Evolutionary conservation across 2,329 filamentous ascomycete species (phyloP), one percentile per base, ranked within the genome.

Genomic region (Claviceps digitariae): DNA sequence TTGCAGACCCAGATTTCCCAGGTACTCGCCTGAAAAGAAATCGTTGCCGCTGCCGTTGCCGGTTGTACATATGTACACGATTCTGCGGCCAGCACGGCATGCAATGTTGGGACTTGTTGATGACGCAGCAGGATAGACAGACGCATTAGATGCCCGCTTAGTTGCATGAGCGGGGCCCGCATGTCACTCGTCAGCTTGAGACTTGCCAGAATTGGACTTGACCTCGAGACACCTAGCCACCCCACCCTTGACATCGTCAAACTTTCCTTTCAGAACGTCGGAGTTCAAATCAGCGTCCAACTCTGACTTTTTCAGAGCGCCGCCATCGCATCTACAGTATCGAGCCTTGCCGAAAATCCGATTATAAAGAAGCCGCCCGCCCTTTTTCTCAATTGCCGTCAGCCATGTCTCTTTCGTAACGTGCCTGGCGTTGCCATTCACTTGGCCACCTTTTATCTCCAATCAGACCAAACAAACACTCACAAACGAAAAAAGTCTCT

Each of bases 111-210:
- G 31, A 34, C 9, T 34, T 9, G 10, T 9, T 12, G 10, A 34
- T 34, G 31, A 34, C 6, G 31, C 31, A 12, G 31, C 31, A 9
- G 31, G 31, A 34, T 8, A 34, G 31, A 34, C n/a, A n/a, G n/a
- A n/a, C n/a, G n/a, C n/a, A n/a, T n/a, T n/a, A n/a, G n/a, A n/a
- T n/a, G 40, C 44, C 49, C 52, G 48, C 44, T 54, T 54, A 54
- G 49, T 51, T 54, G 52, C 52, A 54, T 51, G 23, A 45, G 49
- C 47, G 48, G 48, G 46, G 20, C 46, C 46, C 46, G 46, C 29
- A 48, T 48, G 48, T 50, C 48, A 50, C 48, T 17, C 20, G 25
- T n/a, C 44, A 29, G n/a, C n/a, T n/a, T n/a, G n/a, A n/a, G 41
- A 43, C 40, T 21, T 43, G 8, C 41, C 20, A 44, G 41, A 23